These are phyloP conservation scores for Zalaria obscura DNA, from an alignment of 2,329 filamentous ascomycete species.

Conservation along the genomic window DNA sequence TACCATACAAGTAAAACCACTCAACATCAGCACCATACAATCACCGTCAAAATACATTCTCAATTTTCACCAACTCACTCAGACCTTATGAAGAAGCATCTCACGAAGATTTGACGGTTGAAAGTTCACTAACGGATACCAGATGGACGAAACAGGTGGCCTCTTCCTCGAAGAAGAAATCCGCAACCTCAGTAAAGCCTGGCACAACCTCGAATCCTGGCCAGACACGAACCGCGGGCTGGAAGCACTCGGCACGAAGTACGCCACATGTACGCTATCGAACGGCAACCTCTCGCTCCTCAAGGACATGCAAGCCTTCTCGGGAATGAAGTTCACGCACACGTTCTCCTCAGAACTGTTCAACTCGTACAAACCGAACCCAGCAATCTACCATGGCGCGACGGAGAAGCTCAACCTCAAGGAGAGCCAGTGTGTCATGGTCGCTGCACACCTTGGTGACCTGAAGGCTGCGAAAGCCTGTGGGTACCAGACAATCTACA, in stretches of 20 bases:
- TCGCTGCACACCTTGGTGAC: constrained; percentile 62
- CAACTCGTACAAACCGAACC: constrained; percentile 59
- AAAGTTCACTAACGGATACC: neutral
- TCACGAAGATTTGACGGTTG: no score
- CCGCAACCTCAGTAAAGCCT: constrained; percentile 39
- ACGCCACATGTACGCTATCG: constrained; percentile 52
- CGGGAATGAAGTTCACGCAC: constrained; percentile 45
- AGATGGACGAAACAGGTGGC: constrained; percentile 16
- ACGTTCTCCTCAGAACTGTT: constrained; percentile 59
- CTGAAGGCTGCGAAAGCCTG: constrained; percentile 48
- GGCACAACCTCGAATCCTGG: constrained; percentile 64
- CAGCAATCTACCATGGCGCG: constrained; percentile 54
- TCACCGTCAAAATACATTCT: no score
- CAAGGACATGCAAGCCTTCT: constrained; percentile 45
- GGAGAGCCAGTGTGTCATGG: constrained; percentile 54
- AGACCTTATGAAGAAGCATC: no score
- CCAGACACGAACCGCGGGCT: constrained; percentile 47
- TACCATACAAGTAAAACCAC: no score
- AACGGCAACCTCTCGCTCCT: constrained; percentile 62
- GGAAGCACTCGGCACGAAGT: constrained; percentile 32
- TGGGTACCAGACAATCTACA: constrained; percentile 59
- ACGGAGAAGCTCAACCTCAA: constrained; percentile 41
- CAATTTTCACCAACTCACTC: no score
- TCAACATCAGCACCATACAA: no score
- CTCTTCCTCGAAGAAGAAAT: constrained; percentile 38